A percentile compares a stretch with the other conserved stretches of the same genome.
These are phyloP conservation scores for Agrostemma githago DNA, from an alignment of 148 eudicot species.

Conservation along the genomic window DNA sequence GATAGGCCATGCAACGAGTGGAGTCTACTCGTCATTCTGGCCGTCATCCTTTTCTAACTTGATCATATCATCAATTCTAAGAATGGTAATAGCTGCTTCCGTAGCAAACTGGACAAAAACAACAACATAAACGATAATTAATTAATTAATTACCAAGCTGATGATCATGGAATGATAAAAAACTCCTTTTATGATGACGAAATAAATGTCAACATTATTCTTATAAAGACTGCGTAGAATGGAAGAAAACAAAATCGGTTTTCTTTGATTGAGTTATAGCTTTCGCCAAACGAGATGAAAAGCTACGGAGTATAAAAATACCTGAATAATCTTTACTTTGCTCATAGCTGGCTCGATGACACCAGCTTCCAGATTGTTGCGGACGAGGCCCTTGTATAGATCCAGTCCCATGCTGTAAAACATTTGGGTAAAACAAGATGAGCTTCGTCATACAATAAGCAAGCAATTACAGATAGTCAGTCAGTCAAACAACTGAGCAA, in stretches of 20 bases:
- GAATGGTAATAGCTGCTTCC: conserved; percentile 97
- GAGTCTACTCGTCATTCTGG: conserved; percentile 40
- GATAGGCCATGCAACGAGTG: not conserved
- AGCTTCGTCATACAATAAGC: not conserved
- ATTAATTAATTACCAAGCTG: not conserved
- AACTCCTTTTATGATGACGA: not conserved
- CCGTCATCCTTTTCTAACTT: conserved; percentile 86
- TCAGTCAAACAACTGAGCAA: not conserved
- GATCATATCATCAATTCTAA: conserved; percentile 96
- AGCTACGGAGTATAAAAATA: conserved; percentile 18
- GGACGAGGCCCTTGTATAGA: conserved; percentile 68
- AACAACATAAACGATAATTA: not conserved
- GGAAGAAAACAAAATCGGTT: not conserved
- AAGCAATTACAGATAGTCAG: not conserved
- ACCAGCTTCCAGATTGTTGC: conserved; percentile 95
- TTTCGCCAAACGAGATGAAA: not conserved
- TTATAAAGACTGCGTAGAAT: no score
- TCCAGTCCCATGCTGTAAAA: conserved; percentile 87
- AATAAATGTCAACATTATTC: not conserved
- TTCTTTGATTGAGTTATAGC: not conserved
- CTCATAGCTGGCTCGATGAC: conserved; percentile 99
- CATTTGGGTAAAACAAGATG: not conserved
- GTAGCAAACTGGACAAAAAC: conserved; percentile 73
- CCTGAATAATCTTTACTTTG: conserved; percentile 97
- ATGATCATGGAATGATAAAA: not conserved